phyloP scores from a whole-genome alignment of 768 basidiomycete species.

The Suillus occidentalis region DNA sequence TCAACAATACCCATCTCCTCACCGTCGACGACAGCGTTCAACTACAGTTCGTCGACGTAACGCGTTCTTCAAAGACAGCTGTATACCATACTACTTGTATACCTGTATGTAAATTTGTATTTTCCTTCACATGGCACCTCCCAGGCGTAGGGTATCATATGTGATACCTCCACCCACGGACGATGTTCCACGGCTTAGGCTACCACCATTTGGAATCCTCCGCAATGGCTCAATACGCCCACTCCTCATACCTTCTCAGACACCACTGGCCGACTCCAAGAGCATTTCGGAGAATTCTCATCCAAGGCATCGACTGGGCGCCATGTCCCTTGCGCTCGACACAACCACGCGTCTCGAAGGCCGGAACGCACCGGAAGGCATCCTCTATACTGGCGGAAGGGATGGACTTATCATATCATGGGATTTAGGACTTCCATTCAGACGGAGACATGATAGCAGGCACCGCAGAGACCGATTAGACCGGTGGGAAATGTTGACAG shows the following conservation, averaged over 20 bases:
- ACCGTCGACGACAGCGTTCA: background rate
- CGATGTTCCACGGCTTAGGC: conserved; percentile 60
- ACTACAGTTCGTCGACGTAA: conserved; percentile 2
- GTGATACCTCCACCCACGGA: conserved; percentile 75
- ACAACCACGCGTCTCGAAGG: conserved; percentile 75
- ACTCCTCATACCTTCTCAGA: conserved; percentile 49
- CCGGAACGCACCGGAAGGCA: conserved; percentile 70
- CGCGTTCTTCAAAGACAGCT: conserved; percentile 1
- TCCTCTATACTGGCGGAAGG: conserved; percentile 86
- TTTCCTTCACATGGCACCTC: conserved; percentile 37
- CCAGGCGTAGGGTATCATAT: conserved; percentile 79
- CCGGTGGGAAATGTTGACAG: conserved; percentile 82
- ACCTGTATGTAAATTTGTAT: conserved; percentile 24
- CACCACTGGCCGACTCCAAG: conserved; percentile 20
- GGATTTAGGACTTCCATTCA: conserved; percentile 75
- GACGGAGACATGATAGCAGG: conserved; percentile 36
- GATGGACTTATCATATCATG: conserved; percentile 88
- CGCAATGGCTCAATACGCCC: conserved; percentile 72
- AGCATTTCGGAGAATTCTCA: conserved; percentile 34
- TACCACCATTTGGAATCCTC: conserved; percentile 64
- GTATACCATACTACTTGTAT: background rate
- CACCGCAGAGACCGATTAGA: conserved; percentile 30
- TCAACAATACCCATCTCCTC: background rate
- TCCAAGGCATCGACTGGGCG: conserved; percentile 85
- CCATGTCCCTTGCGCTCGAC: conserved; percentile 87